Evolutionary conservation across 352 stramenopile genomes (phyloP), one percentile per base, ranked within the genome.

Genomic region (Phytophthora cajani): DNA sequence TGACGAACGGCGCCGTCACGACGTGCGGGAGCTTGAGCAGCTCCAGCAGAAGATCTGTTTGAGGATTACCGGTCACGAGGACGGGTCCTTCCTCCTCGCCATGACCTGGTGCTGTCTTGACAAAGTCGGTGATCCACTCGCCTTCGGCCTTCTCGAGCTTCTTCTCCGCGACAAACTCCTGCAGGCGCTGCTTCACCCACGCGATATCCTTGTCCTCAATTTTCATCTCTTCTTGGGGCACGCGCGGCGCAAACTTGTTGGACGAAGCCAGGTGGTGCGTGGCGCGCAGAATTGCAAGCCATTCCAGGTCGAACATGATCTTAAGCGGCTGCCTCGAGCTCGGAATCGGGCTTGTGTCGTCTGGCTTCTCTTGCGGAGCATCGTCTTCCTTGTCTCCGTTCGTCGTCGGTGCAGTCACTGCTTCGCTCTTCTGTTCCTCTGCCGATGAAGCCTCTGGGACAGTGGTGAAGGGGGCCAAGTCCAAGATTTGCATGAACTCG

Each of bases 401-500:
- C 11, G 40, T 23, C 25, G 2, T 11, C 12, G 55, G 32, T 23
- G n/a, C 25, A 46, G 7, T 52, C 6, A 63, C 57, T 36, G 21
- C 10, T 8, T 11, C 19, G 3, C 27, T 62, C 55, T 76, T 38
- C 16, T 67, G 36, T 53, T 63, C 50, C 14, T 57, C 12, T 42
- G 19, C 40, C 5, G 46, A n/a, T 38, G 7, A 17, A 50, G 30
- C 61, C 9, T 67, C 58, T n/a, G 33, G 19, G 33, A 6, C 27
- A 49, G 61, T 27, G 21, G 1, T 11, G 0, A 17, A 27, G 3
- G 67, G 58, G 14, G 74, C 59, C 67, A 97, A 87, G 58, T 98
- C 81, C 5, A 99, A 56, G 33, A 99, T 90, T 58, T 99, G 95
- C 38, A 99, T 84, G 71, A 98, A 99, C 33, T 98, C 90, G 23